A percentile compares a stretch with the other conserved stretches of the same genome.
Evolutionary conservation across 768 basidiomycete genomes (phyloP).

Genomic region (Pleurotus cornucopiae): DNA sequence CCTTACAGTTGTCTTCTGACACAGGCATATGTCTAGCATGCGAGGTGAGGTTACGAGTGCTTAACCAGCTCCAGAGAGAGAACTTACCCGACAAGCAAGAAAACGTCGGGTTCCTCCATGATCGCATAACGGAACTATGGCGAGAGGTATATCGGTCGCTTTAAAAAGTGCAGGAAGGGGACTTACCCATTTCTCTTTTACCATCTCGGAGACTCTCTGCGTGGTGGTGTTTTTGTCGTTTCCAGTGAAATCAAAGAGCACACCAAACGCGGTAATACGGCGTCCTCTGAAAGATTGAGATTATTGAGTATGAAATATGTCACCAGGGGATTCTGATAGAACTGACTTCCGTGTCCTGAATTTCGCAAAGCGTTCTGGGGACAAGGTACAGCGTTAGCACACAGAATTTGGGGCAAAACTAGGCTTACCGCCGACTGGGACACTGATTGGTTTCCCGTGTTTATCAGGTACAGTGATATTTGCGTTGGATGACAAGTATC

Average conservation of each 20-base stretch:
- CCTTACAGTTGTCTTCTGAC: constrained; percentile 57
- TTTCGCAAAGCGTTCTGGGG: constrained; percentile 57
- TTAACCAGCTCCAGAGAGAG: background rate
- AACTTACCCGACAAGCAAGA: constrained; percentile 60
- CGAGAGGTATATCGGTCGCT: background rate
- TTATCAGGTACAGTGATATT: constrained; percentile 67
- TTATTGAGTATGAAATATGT: background rate
- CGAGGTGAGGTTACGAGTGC: background rate
- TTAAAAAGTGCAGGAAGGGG: background rate
- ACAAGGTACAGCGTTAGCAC: background rate
- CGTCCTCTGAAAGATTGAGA: constrained; percentile 42
- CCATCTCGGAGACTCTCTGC: constrained; percentile 70
- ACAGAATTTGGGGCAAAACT: background rate
- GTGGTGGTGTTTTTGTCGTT: constrained; percentile 71
- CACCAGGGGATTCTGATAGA: background rate
- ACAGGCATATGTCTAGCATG: constrained; percentile 76
- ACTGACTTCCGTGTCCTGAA: constrained; percentile 70
- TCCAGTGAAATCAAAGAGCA: constrained; percentile 71
- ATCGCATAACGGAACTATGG: constrained; percentile 73
- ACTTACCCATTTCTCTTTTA: constrained; percentile 71
- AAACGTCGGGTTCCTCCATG: constrained; percentile 75
- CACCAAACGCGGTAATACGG: constrained; percentile 73
- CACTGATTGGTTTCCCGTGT: constrained; percentile 26
- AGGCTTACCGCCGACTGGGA: constrained; percentile 30
- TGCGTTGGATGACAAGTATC: constrained; percentile 80